Base-by-base conservation (phyloP, 306 rosid genomes). In the Sphenostylis stenocarpa region DNA sequence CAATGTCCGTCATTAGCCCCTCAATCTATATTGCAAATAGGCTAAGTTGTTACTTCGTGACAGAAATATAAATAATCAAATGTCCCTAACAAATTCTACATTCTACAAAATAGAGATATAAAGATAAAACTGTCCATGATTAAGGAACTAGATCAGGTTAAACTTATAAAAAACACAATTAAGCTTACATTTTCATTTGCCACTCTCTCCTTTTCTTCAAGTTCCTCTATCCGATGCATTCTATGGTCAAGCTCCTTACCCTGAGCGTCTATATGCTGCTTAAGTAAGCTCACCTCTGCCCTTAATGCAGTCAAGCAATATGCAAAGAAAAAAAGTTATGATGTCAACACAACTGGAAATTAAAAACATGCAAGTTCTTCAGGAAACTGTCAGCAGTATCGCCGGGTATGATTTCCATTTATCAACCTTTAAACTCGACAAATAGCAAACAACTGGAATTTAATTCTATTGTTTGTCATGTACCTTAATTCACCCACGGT, bases 1-100 rank as follows among this genome's bases (percentile, higher is more conserved):
- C 90, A 86, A 96, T 91, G 84, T 96, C 99, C 98, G 86, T 84
- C 99, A 96, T 96, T 58, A 96, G 87, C 78, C 98, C 99, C 84
- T 96, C 99, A 85, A 96, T 88, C 99, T 96, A 53, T 55, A 81
- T 81, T 10, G 78, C 48, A 12, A 77, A 76, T 44, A 78, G 41
- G 19, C 19, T 77, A 81, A 67, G 65, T 29, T 80, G 55, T 53
- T 48, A 77, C 21, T 45, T 7, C 44, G 39, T 36, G 34, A 76
- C 60, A 43, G 53, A 82, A 76, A 44, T 52, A 52, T 66, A 31
- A 63, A 73, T 52, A 73, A 63, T 57, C 70, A 78, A 49, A 60
- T 60, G 26, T 24, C 67, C 64, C 71, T 14, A 38, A 38, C 63
- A 43, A 41, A 39, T 51, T 49, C 55, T 21, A 52, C 16, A 23